Evolutionary conservation across 768 basidiomycete genomes (phyloP), one percentile per base, ranked within the genome.

Genomic region (Calocybe gangraenosa): DNA sequence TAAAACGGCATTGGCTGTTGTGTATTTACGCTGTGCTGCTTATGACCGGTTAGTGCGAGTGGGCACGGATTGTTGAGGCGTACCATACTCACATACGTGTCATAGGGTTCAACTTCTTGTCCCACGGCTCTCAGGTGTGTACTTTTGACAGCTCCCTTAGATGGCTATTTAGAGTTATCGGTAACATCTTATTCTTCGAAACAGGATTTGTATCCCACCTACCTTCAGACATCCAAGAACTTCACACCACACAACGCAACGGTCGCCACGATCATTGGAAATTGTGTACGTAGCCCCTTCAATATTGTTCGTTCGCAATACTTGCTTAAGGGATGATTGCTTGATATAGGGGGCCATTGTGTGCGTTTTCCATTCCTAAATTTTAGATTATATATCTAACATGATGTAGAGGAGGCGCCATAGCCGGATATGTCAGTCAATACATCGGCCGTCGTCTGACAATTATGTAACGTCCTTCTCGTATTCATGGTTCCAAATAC

Each of bases 1-100:
- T 94, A 22, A 88, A 78, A 67, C 63, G 56, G 10, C 89, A 96
- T 58, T 95, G 91, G 92, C 52, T 81, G 10, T 59, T 87, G 25
- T 91, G 87, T 59, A 80, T 93, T 40, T 94, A 93, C 56, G 86
- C 87, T 1, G 75, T 93, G 15, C 20, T 56, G 15, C 38, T 56
- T 3, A 53, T 53, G 52, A 53, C 55, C 35, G 55, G 50, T 56
- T 11, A 14, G 55, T 37, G 13, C n/a, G 7, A 6, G 9, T 11
- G 7, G 10, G 14, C 19, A 28, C 11, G 25, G 19, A 35, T 9
- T 18, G 3, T 39, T 17, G 20, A 15, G 18, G 20, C 44, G 15
- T 28, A 23, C 3, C 28, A 25, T 3, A 11, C 30, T 41, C 18
- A 33, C 33, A 32, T 21, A 1, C 36, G 10, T 13, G 42, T 20